Base-by-base conservation (phyloP, 345 rosid genomes). In the Citrus reticulata region DNA sequence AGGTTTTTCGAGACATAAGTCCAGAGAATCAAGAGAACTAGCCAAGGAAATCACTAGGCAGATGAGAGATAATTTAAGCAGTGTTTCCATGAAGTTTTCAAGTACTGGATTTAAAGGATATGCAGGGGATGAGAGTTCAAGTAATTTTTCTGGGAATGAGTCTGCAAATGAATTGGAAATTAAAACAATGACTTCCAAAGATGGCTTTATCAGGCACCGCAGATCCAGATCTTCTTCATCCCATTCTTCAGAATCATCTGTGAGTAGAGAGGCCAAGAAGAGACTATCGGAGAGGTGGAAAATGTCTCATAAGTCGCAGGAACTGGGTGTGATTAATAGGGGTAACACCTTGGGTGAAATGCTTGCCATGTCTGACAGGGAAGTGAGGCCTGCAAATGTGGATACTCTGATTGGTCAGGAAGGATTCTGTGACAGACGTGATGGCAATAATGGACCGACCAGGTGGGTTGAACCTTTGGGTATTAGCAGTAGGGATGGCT, bases 221-320 rank as follows among this genome's bases (percentile, higher is more conserved):
- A 82, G 71, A 39, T 76, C 83, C 68, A 82, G 82, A 74, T 77
- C 84, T 69, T 83, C 88, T 64, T 85, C 91, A 40, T 88, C 93
- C 37, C 81, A 55, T 40, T 84, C 93, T 61, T 75, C 85, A 16
- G 91, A 90, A 80, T 94, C 98, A 86, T 89, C 90, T 66, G 91
- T 92, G 69, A 88, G 85, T 74, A 93, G 87, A 83, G 98, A 97
- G 87, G 98, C 99, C 16, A 93, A 84, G 85, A 91, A 86, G 86
- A 91, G 99, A 88, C 90, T 97, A 64, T 93, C 98, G 68, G 97
- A 93, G 86, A 91, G 99, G 88, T 97, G 99, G 99, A 92, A 87
- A 77, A 83, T 93, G 89, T 84, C 92, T 73, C 97, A 91, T 75
- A 87, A 79, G 75, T 88, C 86, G 57, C 88, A 88, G 63, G 95